phyloP scores from a whole-genome alignment of 495 filamentous ascomycete genomes.

The Talaromyces wortmannii region DNA sequence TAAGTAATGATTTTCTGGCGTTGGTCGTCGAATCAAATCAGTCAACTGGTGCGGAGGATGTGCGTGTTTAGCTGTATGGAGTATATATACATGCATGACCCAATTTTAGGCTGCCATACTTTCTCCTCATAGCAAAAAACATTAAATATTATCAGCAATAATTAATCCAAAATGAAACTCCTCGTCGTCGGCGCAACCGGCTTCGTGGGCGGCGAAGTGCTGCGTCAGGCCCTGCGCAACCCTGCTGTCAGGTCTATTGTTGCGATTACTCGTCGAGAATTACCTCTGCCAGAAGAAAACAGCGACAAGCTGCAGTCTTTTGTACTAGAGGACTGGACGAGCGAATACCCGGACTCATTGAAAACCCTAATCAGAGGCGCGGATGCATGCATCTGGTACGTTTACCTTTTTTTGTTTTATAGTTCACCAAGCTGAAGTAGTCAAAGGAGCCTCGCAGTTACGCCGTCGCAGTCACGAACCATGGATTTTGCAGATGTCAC shows the following conservation, averaged over 20 bases:
- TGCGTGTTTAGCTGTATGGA: too few relatives aligned
- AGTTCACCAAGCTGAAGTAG: neutral
- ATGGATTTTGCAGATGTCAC: slow-evolving; percentile 27
- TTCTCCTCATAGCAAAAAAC: too few relatives aligned
- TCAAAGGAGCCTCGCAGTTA: slow-evolving; percentile 32
- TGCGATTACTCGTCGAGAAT: slow-evolving; percentile 27
- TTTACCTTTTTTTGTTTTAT: neutral
- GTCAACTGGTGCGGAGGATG: too few relatives aligned
- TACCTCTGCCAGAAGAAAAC: slow-evolving; percentile 13
- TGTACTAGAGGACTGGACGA: slow-evolving; percentile 6
- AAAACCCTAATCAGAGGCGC: neutral
- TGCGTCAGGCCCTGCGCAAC: slow-evolving; percentile 16
- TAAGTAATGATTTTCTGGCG: too few relatives aligned
- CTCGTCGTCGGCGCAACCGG: slow-evolving; percentile 21
- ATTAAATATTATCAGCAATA: too few relatives aligned
- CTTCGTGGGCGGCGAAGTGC: slow-evolving; percentile 21
- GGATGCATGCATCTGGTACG: neutral
- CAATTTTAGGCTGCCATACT: too few relatives aligned
- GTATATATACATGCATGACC: too few relatives aligned
- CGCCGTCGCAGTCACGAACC: slow-evolving; percentile 17
- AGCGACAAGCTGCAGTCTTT: slow-evolving; percentile 29
- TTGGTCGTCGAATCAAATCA: too few relatives aligned
- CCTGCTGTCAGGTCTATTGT: slow-evolving; percentile 28
- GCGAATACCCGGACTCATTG: neutral
- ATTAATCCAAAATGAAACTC: neutral